Conservation (phyloP, 1,284 basidiomycete species). For the Moesziomyces antarcticus region DNA sequence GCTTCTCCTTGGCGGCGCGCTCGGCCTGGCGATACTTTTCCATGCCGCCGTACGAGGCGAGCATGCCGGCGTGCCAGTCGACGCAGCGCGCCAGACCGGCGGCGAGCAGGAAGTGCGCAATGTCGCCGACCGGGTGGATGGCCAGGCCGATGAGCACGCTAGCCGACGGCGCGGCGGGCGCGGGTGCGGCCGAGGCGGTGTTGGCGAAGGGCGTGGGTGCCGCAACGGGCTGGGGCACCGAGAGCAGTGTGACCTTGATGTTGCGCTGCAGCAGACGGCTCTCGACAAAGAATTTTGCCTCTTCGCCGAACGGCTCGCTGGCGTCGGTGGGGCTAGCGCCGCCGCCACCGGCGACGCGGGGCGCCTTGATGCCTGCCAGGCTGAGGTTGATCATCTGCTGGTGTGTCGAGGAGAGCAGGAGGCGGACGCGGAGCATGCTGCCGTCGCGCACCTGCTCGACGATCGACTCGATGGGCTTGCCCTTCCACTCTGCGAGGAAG, state of each 20-base stretch:
- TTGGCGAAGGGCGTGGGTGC: conserved; percentile 76
- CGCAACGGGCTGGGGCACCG: conserved; percentile 75
- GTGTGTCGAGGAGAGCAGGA: conserved; percentile 85
- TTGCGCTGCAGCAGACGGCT: conserved; percentile 87
- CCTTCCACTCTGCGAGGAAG: conserved; percentile 91
- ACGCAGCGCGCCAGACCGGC: conserved; percentile 90
- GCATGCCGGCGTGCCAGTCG: conserved; percentile 97
- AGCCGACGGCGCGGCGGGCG: conserved; percentile 68
- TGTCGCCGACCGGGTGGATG: conserved; percentile 91
- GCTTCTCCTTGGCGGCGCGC: conserved; percentile 83
- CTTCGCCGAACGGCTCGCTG: conserved; percentile 64
- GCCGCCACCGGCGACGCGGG: conserved; percentile 55
- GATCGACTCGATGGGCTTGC: conserved; percentile 84
- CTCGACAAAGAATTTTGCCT: conserved; percentile 96
- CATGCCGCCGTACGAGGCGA: conserved; percentile 73
- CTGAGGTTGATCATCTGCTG: conserved; percentile 83
- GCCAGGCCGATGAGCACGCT: conserved; percentile 89
- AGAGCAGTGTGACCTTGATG: conserved; percentile 87
- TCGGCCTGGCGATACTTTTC: conserved; percentile 82
- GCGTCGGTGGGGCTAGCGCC: conserved; percentile 52
- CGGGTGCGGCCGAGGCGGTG: conserved; percentile 73
- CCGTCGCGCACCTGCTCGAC: conserved; percentile 96
- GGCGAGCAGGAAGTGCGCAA: conserved; percentile 86
- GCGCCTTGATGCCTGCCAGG: conserved; percentile 61
- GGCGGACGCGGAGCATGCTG: conserved; percentile 85